Conservation (phyloP, 169 alveolate species). For the Plasmodium blacklocki region DNA sequence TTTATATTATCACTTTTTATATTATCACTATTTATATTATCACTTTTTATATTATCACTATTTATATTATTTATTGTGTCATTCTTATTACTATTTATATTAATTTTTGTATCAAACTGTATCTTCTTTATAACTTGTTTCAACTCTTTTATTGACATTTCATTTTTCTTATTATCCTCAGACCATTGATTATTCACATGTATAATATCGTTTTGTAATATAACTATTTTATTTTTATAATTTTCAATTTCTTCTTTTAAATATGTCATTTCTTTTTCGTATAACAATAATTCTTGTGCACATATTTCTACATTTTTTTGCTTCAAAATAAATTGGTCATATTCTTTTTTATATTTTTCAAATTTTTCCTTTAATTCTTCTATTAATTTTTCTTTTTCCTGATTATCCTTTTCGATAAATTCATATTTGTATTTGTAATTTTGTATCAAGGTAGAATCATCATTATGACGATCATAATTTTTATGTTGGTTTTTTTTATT, state of each 20-base stretch:
- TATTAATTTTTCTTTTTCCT: conserved; percentile 60
- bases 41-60: background rate
- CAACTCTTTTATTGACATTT: conserved; percentile 11
- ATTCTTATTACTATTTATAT: background rate
- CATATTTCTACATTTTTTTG: conserved; percentile 24
- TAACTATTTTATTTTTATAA: conserved; percentile 29
- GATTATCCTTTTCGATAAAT: conserved; percentile 18
- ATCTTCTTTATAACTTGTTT: conserved; percentile 38
- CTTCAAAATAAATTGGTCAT: conserved; percentile 11
- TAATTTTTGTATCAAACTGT: conserved; percentile 40
- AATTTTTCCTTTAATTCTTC: conserved; percentile 35
- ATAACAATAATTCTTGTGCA: conserved; percentile 16
- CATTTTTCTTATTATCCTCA: conserved; percentile 57
- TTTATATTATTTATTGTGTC: background rate
- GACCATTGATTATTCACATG: conserved; percentile 26
- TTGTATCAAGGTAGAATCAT: background rate
- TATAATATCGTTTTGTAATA: conserved; percentile 37
- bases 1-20: too few relatives aligned
- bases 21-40: background rate
- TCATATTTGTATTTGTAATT: conserved; percentile 46
- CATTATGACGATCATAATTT: background rate
- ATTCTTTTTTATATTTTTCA: conserved; percentile 45
- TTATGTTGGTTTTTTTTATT: background rate
- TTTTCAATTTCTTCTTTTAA: conserved; percentile 47
- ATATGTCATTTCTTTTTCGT: conserved; percentile 47